Base-by-base conservation (phyloP, 768 basidiomycete species). In the Erythrobasidium yunnanense region DNA sequence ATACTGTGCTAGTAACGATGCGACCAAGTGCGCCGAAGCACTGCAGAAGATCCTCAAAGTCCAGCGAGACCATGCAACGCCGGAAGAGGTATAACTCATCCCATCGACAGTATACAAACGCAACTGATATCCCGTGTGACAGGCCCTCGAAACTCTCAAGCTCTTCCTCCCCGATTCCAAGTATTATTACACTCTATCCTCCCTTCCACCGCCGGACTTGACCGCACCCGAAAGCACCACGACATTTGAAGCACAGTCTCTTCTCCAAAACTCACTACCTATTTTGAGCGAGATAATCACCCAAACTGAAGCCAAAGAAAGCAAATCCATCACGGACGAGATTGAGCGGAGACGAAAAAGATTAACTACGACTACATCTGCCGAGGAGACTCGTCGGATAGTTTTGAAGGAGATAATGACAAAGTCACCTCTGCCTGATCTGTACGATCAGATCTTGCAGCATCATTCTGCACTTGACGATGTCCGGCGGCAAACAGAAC, bases 401-500 rank as follows among this genome's bases (percentile, higher is more conserved):
- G 74, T 51, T 65, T 67, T 13, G 72, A 74, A 62, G 51, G 73
- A 7, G 42, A 70, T 46, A 66, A 73, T 47, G 73, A 73, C 17
- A 34, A 70, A 45, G n/a, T 69, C 34, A 58, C 71, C 0, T 45
- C 73, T 47, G 66, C 71, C 34, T 68, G 72, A 68, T 0, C 76
- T 91, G 29, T 93, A 91, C 70, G 78, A 83, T 32, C 86, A 90
- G 70, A 78, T 92, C n/a, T 76, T 91, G 32, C 85, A 84, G 66
- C 90, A 93, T 70, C 87, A 86, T 0, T 79, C 80, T 69, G 86
- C 90, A 0, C 78, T 84, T 0, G 89, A 92, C 70, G 83, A 85
- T 4, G 77, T 88, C n/a, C 85, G 90, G n/a, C 80, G 87, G 11
- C 75, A 78, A 50, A 85, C 83, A 1, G 92, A 96, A 73, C 78